phyloP scores from a whole-genome alignment of 2,329 filamentous ascomycete species.

The Cladosporium phlei region DNA sequence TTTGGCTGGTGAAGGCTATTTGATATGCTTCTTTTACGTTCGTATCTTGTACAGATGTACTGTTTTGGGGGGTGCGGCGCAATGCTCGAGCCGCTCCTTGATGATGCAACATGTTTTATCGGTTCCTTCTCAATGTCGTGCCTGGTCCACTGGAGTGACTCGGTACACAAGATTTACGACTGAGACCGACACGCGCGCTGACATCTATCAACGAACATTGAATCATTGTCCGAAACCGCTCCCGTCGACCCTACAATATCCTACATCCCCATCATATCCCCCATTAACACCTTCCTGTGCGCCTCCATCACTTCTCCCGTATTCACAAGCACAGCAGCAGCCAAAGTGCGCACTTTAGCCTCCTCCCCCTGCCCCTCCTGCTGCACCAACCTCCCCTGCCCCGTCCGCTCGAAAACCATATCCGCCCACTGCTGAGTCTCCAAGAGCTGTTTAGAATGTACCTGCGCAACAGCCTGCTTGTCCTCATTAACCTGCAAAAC shows the following conservation, averaged over 20 bases:
- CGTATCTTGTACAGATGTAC: no score
- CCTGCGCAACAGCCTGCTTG: constrained; percentile 65
- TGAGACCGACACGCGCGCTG: no score
- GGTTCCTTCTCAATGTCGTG: no score
- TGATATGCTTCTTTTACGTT: no score
- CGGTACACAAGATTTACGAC: no score
- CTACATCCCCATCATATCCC: constrained; percentile 32
- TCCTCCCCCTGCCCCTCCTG: constrained; percentile 58
- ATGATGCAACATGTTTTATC: no score
- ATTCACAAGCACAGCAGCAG: constrained; percentile 71
- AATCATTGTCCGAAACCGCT: no score
- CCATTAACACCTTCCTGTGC: constrained; percentile 72
- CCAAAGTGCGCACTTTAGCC: constrained; percentile 71
- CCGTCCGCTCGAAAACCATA: constrained; percentile 59
- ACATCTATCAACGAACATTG: no score
- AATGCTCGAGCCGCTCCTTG: no score
- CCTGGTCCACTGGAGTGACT: no score
- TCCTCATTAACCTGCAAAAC: constrained; percentile 77
- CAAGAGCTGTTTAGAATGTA: constrained; percentile 69
- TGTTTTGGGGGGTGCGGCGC: no score
- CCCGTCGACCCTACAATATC: background rate
- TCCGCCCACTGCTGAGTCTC: constrained; percentile 86
- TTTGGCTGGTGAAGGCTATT: no score
- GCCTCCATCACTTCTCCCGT: constrained; percentile 76
- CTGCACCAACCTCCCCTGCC: constrained; percentile 32